Conservation (phyloP, 257 asterid genomes). For the Ocimum tenuiflorum region DNA sequence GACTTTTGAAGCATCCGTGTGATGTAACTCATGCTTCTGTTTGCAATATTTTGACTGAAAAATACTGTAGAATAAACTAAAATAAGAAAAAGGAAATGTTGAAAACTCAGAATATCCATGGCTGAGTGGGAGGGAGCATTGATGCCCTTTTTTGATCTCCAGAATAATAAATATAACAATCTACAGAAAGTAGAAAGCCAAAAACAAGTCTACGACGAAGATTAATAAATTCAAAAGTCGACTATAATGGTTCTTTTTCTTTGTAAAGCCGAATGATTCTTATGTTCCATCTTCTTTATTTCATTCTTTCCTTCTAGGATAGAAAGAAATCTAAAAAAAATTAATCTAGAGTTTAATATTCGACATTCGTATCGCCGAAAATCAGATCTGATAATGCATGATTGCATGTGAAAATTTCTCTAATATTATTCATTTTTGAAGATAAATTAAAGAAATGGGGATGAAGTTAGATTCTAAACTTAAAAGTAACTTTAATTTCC, state of each 20-base stretch:
- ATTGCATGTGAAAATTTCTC: constrained; percentile 25
- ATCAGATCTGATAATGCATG: constrained; percentile 31
- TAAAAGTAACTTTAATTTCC: constrained; percentile 6
- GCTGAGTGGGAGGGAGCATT: constrained; percentile 24
- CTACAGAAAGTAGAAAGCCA: constrained; percentile 1
- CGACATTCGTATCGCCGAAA: constrained; percentile 55
- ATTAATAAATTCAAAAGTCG: constrained; percentile 22
- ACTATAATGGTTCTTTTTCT: constrained; percentile 37
- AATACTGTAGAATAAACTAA: constrained; percentile 4
- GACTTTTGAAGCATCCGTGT: not conserved
- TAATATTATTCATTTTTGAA: constrained; percentile 26
- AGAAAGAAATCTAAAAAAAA: not conserved
- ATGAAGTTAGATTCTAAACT: constrained; percentile 35
- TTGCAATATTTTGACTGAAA: constrained; percentile 5
- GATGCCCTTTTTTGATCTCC: constrained; percentile 27
- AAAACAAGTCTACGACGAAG: constrained; percentile 7
- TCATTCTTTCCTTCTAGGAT: not conserved
- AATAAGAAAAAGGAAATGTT: not conserved
- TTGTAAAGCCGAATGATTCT: constrained; percentile 41
- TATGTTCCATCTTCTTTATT: constrained; percentile 23
- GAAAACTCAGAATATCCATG: constrained; percentile 18
- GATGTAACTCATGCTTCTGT: constrained; percentile 15
- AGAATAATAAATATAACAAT: not conserved
- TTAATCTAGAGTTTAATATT: constrained; percentile 13
- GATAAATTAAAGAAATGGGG: constrained; percentile 30